Percentiles rank a stretch among this genome's conserved stretches.
Evolutionary conservation across 1,139 yeast genomes (phyloP).

Genomic region (Hyphopichia burtonii): DNA sequence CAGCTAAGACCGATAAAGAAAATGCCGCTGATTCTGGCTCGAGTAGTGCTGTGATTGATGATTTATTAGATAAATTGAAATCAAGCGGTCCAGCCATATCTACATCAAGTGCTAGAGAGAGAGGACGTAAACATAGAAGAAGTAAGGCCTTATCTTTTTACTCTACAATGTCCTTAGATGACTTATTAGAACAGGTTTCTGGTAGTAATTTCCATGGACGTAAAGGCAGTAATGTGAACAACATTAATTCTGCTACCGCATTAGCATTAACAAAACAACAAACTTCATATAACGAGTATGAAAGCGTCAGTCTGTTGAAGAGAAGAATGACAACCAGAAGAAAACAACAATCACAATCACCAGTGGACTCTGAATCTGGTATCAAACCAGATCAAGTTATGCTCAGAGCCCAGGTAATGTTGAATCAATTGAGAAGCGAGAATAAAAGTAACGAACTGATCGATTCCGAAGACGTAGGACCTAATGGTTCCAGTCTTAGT

Average conservation of each 20-base stretch:
- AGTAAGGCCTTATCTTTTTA: constrained; percentile 38
- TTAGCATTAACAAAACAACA: constrained; percentile 1
- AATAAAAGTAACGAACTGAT: constrained; percentile 4
- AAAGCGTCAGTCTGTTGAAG: constrained; percentile 39
- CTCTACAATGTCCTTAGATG: constrained; percentile 28
- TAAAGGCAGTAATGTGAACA: neutral
- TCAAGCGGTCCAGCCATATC: constrained; percentile 25
- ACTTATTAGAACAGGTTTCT: constrained; percentile 12
- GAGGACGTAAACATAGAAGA: constrained; percentile 24
- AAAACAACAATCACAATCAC: constrained; percentile 11
- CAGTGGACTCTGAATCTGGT: constrained; percentile 10
- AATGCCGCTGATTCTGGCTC: neutral
- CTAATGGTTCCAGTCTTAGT: neutral
- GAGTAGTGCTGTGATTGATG: constrained; percentile 35
- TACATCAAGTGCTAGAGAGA: constrained; percentile 18
- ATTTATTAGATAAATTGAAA: constrained; percentile 37
- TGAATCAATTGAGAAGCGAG: constrained; percentile 30
- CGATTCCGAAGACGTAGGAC: neutral
- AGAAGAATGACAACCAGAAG: constrained; percentile 39
- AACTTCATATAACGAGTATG: constrained; percentile 24
- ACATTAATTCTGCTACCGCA: neutral
- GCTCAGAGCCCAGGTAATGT: constrained; percentile 45
- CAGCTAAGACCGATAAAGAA: constrained; percentile 2
- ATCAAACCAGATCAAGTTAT: constrained; percentile 26
- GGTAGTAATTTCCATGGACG: neutral